Base-by-base conservation (phyloP, 2,329 filamentous ascomycete genomes). In the Trichoderma semiorbis region DNA sequence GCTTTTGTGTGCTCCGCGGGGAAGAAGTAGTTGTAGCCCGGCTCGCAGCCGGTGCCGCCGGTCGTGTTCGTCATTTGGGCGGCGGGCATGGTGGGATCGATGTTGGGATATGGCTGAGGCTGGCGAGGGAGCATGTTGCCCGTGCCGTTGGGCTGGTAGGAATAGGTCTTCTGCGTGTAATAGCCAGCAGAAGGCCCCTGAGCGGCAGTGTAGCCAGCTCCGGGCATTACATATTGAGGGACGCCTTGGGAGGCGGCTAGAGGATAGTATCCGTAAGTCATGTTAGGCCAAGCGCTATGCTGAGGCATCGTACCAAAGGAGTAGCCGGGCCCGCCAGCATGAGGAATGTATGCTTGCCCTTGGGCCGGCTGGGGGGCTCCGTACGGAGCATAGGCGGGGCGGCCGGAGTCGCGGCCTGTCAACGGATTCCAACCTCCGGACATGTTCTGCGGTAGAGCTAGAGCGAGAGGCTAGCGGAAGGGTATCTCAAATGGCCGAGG, bases 21-120 rank as follows among this genome's bases (percentile, higher is more conserved):
- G 79, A 90, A 91, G 76, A 90, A 85, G 79, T 90, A 89, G 80
- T 89, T 88, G 81, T 90, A 91, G 2, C 88, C 89, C 0, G 87
- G 87, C 75, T 90, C 89, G 72, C 86, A 86, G 53, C 88, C 87
- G 1, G 85, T 82, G 26, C 88, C 88, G 58, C 89, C 87, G 0
- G 86, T 87, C 0, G 85, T 84, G 79, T 90, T 89, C 61, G 83
- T 84, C 80, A 91, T 81, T 74, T 88, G 85, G 32, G 85, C 82
- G 0, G 87, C 86, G 0, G 87, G 86, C 72, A 87, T 84, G 2
- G 81, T 78, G 0, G 80, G 73, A 74, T 86, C 82, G 71, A 85
- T 81, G 8, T 75, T 75, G 0, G 87, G 85, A 24, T 81, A 80
- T 0, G 82, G 77, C 68, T 84, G 81, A 0, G 84, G 81, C n/a